Conservation (phyloP, 345 rosid species). For the Euphorbia tirucalli region DNA sequence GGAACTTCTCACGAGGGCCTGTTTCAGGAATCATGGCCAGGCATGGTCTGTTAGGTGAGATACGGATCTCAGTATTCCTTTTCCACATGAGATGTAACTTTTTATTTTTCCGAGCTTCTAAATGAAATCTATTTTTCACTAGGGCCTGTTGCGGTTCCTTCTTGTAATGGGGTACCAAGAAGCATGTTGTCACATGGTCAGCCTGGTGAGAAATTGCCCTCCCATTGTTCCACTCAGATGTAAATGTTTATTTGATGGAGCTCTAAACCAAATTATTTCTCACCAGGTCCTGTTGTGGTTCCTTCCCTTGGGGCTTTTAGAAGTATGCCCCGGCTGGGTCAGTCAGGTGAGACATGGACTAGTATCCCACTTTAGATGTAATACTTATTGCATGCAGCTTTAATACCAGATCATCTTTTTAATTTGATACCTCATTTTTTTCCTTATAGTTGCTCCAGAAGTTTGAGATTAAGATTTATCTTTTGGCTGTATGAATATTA, state of each 20-base stretch:
- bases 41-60: conserved; percentile 28
- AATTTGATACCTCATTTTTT: not conserved
- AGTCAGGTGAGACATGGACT: not conserved
- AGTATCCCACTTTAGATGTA: not conserved
- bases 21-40: conserved; percentile 1
- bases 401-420: not conserved
- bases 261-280: not conserved
- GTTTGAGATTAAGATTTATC: not conserved
- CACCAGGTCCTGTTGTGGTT: not conserved
- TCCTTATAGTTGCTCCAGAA: not conserved
- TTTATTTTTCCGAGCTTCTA: not conserved
- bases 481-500: not conserved
- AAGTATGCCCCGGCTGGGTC: not conserved
- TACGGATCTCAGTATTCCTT: not conserved
- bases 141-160: conserved; percentile 1
- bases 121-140: not conserved
- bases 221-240: not conserved
- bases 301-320: not conserved
- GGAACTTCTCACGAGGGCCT: conserved; percentile 3
- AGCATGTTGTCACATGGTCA: not conserved
- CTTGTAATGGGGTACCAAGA: not conserved
- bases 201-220: not conserved
- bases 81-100: not conserved
- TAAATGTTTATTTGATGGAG: not conserved
- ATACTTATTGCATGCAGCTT: not conserved